A percentile compares a stretch with the other conserved stretches of the same genome.
Conservation (phyloP, 805 yeast genomes). For the Cyberlindnera mycetangii region DNA sequence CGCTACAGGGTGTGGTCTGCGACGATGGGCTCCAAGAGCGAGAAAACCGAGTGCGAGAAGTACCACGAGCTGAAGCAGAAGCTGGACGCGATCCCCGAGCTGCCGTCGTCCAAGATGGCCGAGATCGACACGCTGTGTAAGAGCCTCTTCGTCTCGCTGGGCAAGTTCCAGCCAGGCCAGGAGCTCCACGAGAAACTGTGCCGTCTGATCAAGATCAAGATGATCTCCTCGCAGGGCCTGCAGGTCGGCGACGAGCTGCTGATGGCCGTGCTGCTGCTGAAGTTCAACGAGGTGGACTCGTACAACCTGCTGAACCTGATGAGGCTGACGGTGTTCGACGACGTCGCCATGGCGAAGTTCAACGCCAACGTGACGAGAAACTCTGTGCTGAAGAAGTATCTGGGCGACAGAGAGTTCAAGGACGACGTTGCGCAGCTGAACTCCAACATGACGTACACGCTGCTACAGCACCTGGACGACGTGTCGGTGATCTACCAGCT, state of each 20-base stretch:
- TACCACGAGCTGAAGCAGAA: constrained; percentile 36
- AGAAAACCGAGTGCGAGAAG: constrained; percentile 31
- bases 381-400: constrained; percentile 12
- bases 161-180: constrained; percentile 18
- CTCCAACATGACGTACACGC: constrained; percentile 6
- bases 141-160: constrained; percentile 13
- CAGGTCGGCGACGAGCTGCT: constrained; percentile 34
- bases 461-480: constrained; percentile 9
- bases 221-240: constrained; percentile 35
- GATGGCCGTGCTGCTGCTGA: constrained; percentile 25
- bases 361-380: constrained; percentile 19
- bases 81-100: constrained; percentile 27
- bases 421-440: constrained; percentile 12
- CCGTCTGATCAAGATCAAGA: constrained; percentile 32
- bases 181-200: constrained; percentile 23
- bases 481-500: constrained; percentile 16
- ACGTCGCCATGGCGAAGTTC: constrained; percentile 15
- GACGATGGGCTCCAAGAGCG: constrained; percentile 11
- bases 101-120: constrained; percentile 30
- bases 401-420: constrained; percentile 7
- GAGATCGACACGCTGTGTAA: constrained; percentile 21
- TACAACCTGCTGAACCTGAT: constrained; percentile 21
- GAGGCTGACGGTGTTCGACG: constrained; percentile 19
- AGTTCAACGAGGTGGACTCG: constrained; percentile 22
- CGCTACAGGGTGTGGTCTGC: constrained; percentile 23